Conservation (phyloP, 108 stramenopile genomes). For the Aurantiochytrium sp. region DNA sequence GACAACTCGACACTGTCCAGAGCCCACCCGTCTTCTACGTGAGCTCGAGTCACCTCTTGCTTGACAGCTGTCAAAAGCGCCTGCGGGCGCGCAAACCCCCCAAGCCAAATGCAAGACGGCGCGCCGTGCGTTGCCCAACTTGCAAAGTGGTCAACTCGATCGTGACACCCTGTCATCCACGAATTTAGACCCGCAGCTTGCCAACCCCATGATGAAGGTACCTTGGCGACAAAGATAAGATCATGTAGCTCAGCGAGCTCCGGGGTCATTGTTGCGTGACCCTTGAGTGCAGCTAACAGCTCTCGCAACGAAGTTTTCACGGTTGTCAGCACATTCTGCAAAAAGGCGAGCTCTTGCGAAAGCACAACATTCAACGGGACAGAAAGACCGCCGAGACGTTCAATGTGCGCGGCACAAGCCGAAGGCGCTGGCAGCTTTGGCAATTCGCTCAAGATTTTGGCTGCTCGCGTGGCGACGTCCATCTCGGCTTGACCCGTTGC, state of each 20-base stretch:
- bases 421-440: constrained; percentile 34
- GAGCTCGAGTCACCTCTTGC: constrained; percentile 41
- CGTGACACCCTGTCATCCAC: constrained; percentile 26
- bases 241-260: constrained; percentile 23
- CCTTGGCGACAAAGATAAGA: constrained; percentile 26
- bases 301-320: constrained; percentile 9
- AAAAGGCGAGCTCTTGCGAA: constrained; percentile 39
- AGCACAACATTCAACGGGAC: constrained; percentile 42
- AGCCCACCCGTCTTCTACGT: constrained; percentile 30
- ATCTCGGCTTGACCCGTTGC: constrained; percentile 20
- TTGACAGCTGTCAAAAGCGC: constrained; percentile 46
- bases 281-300: constrained; percentile 31
- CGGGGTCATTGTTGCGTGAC: constrained; percentile 38
- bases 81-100: constrained; percentile 42
- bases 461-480: constrained; percentile 27
- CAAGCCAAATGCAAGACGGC: constrained; percentile 36
- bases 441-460: constrained; percentile 18
- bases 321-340: constrained; percentile 10
- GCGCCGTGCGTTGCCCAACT: constrained; percentile 19
- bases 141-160: constrained; percentile 23
- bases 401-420: constrained; percentile 21
- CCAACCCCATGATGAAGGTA: constrained; percentile 39
- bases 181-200: constrained; percentile 6
- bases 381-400: constrained; percentile 26
- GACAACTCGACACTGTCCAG: constrained; percentile 33